Conservation (phyloP, 208 protist species). For the Trypanosoma theileri region DNA sequence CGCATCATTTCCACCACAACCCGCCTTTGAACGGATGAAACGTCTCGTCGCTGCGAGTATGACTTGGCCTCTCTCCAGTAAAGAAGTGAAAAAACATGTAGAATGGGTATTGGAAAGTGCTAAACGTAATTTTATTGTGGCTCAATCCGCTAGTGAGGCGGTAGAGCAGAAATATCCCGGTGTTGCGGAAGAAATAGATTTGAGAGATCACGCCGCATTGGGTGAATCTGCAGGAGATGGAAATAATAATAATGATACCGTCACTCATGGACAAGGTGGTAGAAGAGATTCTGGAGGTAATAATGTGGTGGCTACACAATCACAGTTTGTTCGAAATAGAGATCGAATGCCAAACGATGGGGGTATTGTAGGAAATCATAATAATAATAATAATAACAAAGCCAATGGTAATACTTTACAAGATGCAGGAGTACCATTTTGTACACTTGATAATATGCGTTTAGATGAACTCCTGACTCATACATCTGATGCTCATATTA, state of each 20-base stretch:
- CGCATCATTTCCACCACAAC: slow-evolving; percentile 46
- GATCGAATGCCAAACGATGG: neutral
- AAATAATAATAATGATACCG: neutral
- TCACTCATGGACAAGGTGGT: neutral
- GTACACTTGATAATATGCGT: slow-evolving; percentile 12
- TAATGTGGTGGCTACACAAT: slow-evolving; percentile 1
- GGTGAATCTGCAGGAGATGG: neutral
- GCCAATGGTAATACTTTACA: neutral
- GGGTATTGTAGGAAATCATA: neutral
- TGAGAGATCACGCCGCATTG: slow-evolving; percentile 6
- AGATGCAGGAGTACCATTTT: neutral
- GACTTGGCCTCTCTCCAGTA: neutral
- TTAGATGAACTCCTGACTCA: slow-evolving; percentile 64
- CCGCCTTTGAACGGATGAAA: slow-evolving; percentile 50
- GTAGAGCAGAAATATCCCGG: neutral
- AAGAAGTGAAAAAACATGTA: slow-evolving; percentile 12
- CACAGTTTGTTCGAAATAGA: slow-evolving; percentile 21
- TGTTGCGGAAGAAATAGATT: slow-evolving; percentile 24
- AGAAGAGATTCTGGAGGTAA: neutral
- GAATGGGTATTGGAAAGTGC: slow-evolving; percentile 31
- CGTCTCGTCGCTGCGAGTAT: neutral
- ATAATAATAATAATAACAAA: neutral
- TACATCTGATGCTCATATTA: slow-evolving; percentile 78
- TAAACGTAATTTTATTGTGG: slow-evolving; percentile 31
- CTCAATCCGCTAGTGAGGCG: slow-evolving; percentile 18